Conservation (phyloP, 208 protist species). For the Leishmania tropica region DNA sequence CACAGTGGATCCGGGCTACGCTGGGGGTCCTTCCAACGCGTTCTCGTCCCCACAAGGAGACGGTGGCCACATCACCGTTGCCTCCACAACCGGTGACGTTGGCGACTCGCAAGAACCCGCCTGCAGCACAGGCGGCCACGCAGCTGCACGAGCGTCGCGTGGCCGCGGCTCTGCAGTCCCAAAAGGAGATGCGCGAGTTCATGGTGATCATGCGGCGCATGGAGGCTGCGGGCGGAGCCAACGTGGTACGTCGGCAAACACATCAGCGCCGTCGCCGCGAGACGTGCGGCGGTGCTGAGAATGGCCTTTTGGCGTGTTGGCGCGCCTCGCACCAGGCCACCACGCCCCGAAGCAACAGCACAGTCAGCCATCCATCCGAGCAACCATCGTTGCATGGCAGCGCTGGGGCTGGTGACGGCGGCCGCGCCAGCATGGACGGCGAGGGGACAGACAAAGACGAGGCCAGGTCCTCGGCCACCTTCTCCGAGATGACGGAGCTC, state of each 20-base stretch:
- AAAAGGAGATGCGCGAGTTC: constrained; percentile 50
- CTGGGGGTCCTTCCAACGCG: not conserved
- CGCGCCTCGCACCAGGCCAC: not conserved
- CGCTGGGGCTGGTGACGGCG: not conserved
- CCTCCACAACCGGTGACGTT: not conserved
- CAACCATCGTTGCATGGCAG: not conserved
- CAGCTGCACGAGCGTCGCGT: constrained; percentile 46
- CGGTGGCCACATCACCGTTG: not conserved
- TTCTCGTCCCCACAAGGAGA: not conserved
- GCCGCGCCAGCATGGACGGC: not conserved
- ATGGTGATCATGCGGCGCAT: constrained; percentile 35
- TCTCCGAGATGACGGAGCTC: constrained; percentile 1
- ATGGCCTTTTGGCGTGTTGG: not conserved
- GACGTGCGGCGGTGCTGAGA: not conserved
- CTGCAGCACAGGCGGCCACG: constrained; percentile 13
- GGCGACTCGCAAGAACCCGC: not conserved
- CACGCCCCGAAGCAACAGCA: not conserved
- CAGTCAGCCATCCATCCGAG: not conserved
- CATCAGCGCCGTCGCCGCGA: not conserved
- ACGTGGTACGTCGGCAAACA: not conserved
- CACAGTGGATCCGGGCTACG: constrained; percentile 1
- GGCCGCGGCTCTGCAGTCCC: constrained; percentile 34
- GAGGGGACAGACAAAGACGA: constrained; percentile 1
- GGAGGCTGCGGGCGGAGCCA: constrained; percentile 29
- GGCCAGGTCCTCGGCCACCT: not conserved